Evolutionary conservation across 371 early-diverging fungal species (phyloP).

Genomic region (Sanchytrium tribonematis): DNA sequence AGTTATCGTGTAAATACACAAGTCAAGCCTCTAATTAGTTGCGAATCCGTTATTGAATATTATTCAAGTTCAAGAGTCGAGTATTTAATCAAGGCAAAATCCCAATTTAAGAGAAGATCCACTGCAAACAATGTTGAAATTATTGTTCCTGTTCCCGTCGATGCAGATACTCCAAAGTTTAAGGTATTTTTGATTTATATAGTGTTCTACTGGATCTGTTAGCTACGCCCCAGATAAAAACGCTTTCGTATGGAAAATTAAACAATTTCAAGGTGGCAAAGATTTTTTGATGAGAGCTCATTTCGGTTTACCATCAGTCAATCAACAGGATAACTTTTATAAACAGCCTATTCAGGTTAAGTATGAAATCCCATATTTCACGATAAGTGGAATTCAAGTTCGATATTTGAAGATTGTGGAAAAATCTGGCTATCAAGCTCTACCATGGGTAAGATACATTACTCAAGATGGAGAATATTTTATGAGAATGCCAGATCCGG

Average conservation of each 20-base stretch:
- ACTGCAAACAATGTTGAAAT: conserved; percentile 94
- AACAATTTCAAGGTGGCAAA: conserved; percentile 88
- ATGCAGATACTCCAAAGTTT: conserved; percentile 86
- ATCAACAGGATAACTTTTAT: conserved; percentile 6
- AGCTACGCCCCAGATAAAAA: conserved; percentile 76
- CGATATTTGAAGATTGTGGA: conserved; percentile 94
- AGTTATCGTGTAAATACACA: conserved; percentile 80
- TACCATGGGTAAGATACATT: conserved; percentile 95
- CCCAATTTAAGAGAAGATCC: conserved; percentile 82
- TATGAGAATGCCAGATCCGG: conserved; percentile 19
- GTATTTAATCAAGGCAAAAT: conserved; percentile 81
- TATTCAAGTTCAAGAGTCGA: conserved; percentile 77
- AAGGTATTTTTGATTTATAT: conserved; percentile 26
- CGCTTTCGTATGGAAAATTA: conserved; percentile 84
- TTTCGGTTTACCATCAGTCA: conserved; percentile 82
- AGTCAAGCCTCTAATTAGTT: conserved; percentile 85
- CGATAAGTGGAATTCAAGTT: conserved; percentile 84
- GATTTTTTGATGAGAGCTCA: conserved; percentile 81
- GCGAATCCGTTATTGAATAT: conserved; percentile 71
- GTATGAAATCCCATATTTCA: conserved; percentile 95
- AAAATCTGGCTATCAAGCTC: conserved; percentile 85
- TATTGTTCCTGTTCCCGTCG: conserved; percentile 79
- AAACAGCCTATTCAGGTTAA: conserved; percentile 77
- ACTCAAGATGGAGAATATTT: conserved; percentile 58
- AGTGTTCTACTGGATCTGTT: conserved; percentile 60